Conservation (phyloP, 495 filamentous ascomycete genomes). For the Penicillium mononematosum region DNA sequence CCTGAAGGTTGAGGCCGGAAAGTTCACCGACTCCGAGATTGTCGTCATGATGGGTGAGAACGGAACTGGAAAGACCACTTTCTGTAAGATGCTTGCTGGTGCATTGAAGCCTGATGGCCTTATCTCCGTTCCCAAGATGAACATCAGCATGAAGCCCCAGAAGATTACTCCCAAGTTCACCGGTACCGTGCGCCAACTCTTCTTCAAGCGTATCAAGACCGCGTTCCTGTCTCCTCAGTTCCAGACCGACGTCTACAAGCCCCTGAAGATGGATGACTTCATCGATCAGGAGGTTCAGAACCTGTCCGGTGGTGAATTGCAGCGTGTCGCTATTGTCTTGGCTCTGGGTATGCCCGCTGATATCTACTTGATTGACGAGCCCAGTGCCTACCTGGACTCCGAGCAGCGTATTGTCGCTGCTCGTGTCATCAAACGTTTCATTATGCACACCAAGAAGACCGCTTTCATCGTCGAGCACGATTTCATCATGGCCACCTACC, state of each 20-base stretch:
- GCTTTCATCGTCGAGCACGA: slow-evolving; percentile 99
- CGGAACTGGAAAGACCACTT: slow-evolving; percentile 93
- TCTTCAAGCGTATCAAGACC: slow-evolving; percentile 96
- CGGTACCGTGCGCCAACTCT: slow-evolving; percentile 90
- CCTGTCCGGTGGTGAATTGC: slow-evolving; percentile 96
- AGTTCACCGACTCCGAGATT: slow-evolving; percentile 97
- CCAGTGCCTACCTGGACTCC: slow-evolving; percentile 91
- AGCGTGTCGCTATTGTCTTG: slow-evolving; percentile 95
- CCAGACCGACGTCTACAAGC: slow-evolving; percentile 99
- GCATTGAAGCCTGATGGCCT: slow-evolving; percentile 82
- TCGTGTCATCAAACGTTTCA: slow-evolving; percentile 98
- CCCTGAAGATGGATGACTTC: slow-evolving; percentile 95
- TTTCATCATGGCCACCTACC: slow-evolving; percentile 99
- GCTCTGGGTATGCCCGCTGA: slow-evolving; percentile 94
- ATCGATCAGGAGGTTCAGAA: slow-evolving; percentile 99
- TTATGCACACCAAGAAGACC: slow-evolving; percentile 99
- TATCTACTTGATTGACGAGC: slow-evolving; percentile 98
- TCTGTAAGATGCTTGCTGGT: slow-evolving; percentile 93
- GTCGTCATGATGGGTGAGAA: slow-evolving; percentile 99
- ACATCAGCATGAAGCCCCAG: slow-evolving; percentile 98
- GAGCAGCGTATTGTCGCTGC: slow-evolving; percentile 98
- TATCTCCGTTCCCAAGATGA: slow-evolving; percentile 81
- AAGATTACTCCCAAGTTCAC: slow-evolving; percentile 98
- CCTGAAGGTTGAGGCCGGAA: slow-evolving; percentile 73
- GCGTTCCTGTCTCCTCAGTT: slow-evolving; percentile 96